Evolutionary conservation across 164 flowering plant genomes (phyloP), one percentile per base, ranked within the genome.

Genomic region (Vitis rotundifolia): DNA sequence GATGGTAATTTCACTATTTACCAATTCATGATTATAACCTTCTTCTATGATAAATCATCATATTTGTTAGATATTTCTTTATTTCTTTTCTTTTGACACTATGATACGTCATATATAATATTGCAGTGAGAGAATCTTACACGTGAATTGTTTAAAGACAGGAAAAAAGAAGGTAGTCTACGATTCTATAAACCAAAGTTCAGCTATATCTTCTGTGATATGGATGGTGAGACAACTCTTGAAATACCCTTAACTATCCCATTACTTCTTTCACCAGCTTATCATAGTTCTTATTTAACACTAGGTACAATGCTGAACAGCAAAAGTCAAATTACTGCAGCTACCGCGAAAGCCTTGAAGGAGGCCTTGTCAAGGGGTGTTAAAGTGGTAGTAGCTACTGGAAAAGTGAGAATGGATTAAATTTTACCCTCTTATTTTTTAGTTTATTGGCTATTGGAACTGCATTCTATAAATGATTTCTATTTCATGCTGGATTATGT

Each of bases 381-480:
- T 47, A 89, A 88, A 82, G 88, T 95, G 66, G 91, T 95, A 67
- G 86, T 93, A 75, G 99, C 98, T 59, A 93, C 98, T n/a, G 98
- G 97, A 82, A 95, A 95, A 82, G 99, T 90, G 74, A 79, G 87
- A 68, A 67, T 5, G 14, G 28, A 67, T 11, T 31, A 31, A 4
- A 12, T 12, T 11, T 55, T 54, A 60, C 59, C 73, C 58, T 29
- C n/a, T 14, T 8, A 54, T 8, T 11, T 11, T 59, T 37, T 18
- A 0, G 9, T 59, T 48, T 13, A 50, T 12, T 58, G 18, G 47
- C 26, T 49, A 51, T 49, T 9, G 37, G 49, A 68, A 57, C 5
- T 37, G 59, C 44, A 10, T 55, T 29, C 22, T 22, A 22, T 22
- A 11, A 49, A 66, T 22, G 52, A 55, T 60, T 49, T 70, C 14